A percentile compares a stretch with the other conserved stretches of the same genome.
Conservation (phyloP, 352 stramenopile genomes). For the Phytophthora cryptogea region DNA sequence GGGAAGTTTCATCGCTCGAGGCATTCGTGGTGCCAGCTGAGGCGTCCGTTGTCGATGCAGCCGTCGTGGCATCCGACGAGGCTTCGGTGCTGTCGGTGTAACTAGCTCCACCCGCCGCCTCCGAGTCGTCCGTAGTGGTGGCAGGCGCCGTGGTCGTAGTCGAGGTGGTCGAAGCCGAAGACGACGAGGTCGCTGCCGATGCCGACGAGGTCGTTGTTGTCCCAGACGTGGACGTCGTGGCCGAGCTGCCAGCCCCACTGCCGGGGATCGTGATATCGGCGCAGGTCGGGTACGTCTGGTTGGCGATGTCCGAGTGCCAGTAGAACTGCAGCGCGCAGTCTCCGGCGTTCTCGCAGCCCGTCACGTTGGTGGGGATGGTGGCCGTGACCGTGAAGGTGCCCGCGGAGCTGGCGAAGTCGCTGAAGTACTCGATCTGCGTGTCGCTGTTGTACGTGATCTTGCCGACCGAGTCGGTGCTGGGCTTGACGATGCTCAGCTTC, state of each 20-base stretch:
- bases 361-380: slow-evolving; percentile 41
- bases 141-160: slow-evolving; percentile 2
- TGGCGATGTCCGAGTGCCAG: slow-evolving; percentile 34
- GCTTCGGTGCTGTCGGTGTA: slow-evolving; percentile 1
- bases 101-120: slow-evolving; percentile 13
- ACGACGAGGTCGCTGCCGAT: not conserved
- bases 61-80: slow-evolving; percentile 1
- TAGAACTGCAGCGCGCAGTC: slow-evolving; percentile 39
- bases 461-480: slow-evolving; percentile 40
- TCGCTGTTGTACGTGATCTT: slow-evolving; percentile 56
- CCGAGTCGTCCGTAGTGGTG: slow-evolving; percentile 9
- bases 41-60: slow-evolving; percentile 5
- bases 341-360: slow-evolving; percentile 38
- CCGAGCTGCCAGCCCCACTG: slow-evolving; percentile 17
- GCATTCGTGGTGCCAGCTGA: slow-evolving; percentile 15
- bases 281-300: slow-evolving; percentile 39
- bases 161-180: slow-evolving; percentile 1
- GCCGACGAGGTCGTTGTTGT: not conserved
- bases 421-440: slow-evolving; percentile 36
- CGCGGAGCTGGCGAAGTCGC: slow-evolving; percentile 43
- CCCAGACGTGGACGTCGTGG: slow-evolving; percentile 8
- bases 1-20: slow-evolving; percentile 1
- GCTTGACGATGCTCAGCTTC: slow-evolving; percentile 55
- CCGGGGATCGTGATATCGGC: slow-evolving; percentile 32
- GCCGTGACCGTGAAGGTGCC: slow-evolving; percentile 35